A percentile compares a stretch with the other conserved stretches of the same genome.
Evolutionary conservation across 805 yeast genomes (phyloP).

Genomic region (Saturnispora silvae): DNA sequence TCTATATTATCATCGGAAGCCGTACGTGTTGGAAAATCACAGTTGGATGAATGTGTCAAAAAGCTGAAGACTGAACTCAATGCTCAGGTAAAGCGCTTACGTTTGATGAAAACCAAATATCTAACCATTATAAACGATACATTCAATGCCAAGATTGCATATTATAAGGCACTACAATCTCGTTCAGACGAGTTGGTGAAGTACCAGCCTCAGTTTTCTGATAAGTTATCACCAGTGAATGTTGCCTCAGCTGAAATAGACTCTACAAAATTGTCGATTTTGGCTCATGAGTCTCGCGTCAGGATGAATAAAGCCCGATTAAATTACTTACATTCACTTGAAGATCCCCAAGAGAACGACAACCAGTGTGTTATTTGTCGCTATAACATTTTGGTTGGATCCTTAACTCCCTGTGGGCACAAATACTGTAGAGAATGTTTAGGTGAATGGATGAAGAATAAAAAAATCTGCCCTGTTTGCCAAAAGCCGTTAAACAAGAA

Average conservation of each 20-base stretch:
- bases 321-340: constrained; percentile 38
- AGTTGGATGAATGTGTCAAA: constrained; percentile 3
- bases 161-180: constrained; percentile 75
- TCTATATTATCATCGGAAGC: neutral
- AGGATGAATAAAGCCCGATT: constrained; percentile 29
- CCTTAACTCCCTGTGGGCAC: constrained; percentile 87
- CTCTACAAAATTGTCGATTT: constrained; percentile 15
- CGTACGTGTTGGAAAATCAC: constrained; percentile 1
- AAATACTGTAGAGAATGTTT: constrained; percentile 79
- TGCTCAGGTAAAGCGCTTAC: constrained; percentile 33
- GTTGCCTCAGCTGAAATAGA: constrained; percentile 14
- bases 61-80: constrained; percentile 28
- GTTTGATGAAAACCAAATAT: constrained; percentile 35
- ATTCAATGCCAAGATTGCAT: constrained; percentile 71
- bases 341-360: constrained; percentile 19
- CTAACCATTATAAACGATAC: constrained; percentile 47
- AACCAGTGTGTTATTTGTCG: constrained; percentile 69
- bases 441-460: constrained; percentile 50
- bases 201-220: constrained; percentile 25
- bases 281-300: constrained; percentile 11
- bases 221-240: constrained; percentile 14
- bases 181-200: constrained; percentile 73
- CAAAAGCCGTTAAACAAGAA: constrained; percentile 37
- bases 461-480: constrained; percentile 72
- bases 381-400: constrained; percentile 57